Percentiles rank a stretch among this genome's conserved stretches.
These are phyloP conservation scores for Fagopyrum esculentum DNA, from an alignment of 148 eudicot genomes.

Conservation along the genomic window DNA sequence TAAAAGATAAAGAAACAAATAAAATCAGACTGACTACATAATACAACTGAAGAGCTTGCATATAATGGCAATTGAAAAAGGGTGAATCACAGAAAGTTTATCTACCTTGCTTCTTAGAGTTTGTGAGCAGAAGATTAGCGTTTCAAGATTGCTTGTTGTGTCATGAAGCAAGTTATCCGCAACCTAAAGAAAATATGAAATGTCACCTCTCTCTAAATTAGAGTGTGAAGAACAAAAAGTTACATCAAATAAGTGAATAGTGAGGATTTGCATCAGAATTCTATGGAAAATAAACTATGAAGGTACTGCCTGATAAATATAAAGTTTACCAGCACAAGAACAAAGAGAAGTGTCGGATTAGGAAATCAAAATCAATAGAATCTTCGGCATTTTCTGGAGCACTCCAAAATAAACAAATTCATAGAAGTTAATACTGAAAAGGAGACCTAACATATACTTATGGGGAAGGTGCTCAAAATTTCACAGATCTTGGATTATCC, in stretches of 20 bases:
- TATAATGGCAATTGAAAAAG: constrained; percentile 8
- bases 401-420: neutral
- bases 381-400: neutral
- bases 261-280: neutral
- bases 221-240: neutral
- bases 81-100: neutral
- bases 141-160: constrained; percentile 79
- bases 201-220: constrained; percentile 9
- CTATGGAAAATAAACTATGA: neutral
- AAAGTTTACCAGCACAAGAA: neutral
- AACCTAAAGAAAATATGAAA: constrained; percentile 44
- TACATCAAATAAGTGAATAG: neutral
- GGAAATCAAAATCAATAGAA: neutral
- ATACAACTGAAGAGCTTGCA: neutral
- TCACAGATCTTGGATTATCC: neutral
- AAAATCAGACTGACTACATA: neutral
- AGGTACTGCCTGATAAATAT: neutral
- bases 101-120: constrained; percentile 95
- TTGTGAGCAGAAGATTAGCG: constrained; percentile 91
- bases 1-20: neutral
- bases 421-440: neutral
- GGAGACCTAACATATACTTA: neutral
- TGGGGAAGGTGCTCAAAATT: neutral
- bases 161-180: constrained; percentile 96
- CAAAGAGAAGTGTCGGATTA: neutral